Evolutionary conservation across 805 yeast species (phyloP).

Genomic region (Lipomyces chichibuensis): DNA sequence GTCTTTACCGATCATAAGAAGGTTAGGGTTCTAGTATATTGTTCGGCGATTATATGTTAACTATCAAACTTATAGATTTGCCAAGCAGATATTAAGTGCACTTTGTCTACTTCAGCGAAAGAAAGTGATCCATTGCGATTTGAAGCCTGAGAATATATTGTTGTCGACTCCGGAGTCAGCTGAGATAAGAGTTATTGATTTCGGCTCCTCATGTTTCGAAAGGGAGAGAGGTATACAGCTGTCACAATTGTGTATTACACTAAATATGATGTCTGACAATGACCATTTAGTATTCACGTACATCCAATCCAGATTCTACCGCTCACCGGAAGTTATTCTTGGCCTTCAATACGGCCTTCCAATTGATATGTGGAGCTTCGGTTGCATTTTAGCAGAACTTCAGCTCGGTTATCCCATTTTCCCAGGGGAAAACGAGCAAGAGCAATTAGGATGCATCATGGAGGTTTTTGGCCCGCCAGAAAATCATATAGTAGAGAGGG

Average conservation of each 20-base stretch:
- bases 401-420: conserved; percentile 90
- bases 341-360: conserved; percentile 88
- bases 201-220: conserved; percentile 60
- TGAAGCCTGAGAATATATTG: conserved; percentile 85
- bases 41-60: no score
- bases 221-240: conserved; percentile 56
- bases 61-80: conserved; percentile 49
- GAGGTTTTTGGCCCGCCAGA: conserved; percentile 90
- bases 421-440: conserved; percentile 87
- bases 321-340: conserved; percentile 94
- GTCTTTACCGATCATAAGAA: conserved; percentile 41
- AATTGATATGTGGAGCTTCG: conserved; percentile 97
- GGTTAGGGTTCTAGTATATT: conserved; percentile 4
- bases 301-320: conserved; percentile 91
- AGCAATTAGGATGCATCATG: conserved; percentile 87
- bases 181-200: conserved; percentile 72
- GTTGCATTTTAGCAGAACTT: conserved; percentile 96
- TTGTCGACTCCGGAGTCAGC: conserved; percentile 51
- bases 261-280: background rate
- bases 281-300: conserved; percentile 70
- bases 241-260: background rate
- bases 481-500: conserved; percentile 44
- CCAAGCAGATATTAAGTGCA: conserved; percentile 61
- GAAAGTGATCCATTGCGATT: conserved; percentile 76
- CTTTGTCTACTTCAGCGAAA: conserved; percentile 60